Evolutionary conservation across 108 stramenopile genomes (phyloP).

Genomic region (Discostella pseudostelligera): DNA sequence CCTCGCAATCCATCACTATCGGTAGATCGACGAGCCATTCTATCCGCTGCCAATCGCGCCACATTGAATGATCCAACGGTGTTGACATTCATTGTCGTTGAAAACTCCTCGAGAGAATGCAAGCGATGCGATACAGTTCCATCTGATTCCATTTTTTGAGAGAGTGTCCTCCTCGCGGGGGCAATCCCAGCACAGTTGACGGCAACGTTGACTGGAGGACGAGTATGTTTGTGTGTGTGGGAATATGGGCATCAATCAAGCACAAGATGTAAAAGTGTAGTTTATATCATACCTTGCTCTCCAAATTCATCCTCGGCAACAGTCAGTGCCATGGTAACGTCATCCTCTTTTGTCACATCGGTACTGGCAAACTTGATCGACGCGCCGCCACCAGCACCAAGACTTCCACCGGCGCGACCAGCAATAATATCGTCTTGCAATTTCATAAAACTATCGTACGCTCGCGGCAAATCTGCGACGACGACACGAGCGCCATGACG

Average conservation of each 20-base stretch:
- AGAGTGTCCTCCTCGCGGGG: slow-evolving; percentile 68
- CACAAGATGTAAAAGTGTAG: not conserved
- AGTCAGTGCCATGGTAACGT: slow-evolving; percentile 58
- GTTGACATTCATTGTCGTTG: slow-evolving; percentile 79
- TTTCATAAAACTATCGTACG: slow-evolving; percentile 46
- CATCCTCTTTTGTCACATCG: slow-evolving; percentile 69
- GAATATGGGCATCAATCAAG: not conserved
- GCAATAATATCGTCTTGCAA: slow-evolving; percentile 18
- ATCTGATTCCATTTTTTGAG: slow-evolving; percentile 55
- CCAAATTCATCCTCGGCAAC: slow-evolving; percentile 66
- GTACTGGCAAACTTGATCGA: slow-evolving; percentile 54
- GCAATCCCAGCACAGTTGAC: slow-evolving; percentile 96
- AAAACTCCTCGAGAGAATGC: slow-evolving; percentile 61
- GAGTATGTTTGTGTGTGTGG: no score
- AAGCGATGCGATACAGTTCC: slow-evolving; percentile 44
- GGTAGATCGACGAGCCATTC: slow-evolving; percentile 62
- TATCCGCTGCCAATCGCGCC: slow-evolving; percentile 81
- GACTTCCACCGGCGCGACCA: not conserved
- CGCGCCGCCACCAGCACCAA: slow-evolving; percentile 1
- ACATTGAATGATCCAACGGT: slow-evolving; percentile 95
- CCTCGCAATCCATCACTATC: slow-evolving; percentile 73
- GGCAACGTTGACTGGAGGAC: slow-evolving; percentile 64
- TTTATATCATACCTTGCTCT: slow-evolving; percentile 33
- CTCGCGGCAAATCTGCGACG: slow-evolving; percentile 74
- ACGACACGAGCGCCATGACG: slow-evolving; percentile 75